Conservation (phyloP, 148 eudicot species). For the Chenopodium berlandieri region DNA sequence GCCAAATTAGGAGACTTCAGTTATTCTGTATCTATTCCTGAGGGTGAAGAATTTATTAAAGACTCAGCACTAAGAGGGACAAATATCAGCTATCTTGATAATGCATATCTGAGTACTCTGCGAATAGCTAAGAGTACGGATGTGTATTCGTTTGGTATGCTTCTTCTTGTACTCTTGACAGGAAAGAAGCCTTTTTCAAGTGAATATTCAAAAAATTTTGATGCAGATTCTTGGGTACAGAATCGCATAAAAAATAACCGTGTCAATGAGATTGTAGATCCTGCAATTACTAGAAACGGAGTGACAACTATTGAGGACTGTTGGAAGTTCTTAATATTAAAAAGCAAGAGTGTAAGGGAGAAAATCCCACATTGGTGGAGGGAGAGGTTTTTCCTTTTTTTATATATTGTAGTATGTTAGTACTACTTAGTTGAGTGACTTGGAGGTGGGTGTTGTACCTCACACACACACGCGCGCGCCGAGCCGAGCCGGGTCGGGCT, state of each 20-base stretch:
- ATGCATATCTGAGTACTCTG: too few species aligned
- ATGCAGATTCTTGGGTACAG: background rate
- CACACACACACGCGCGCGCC: too few species aligned
- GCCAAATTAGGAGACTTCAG: slow-evolving; percentile 10
- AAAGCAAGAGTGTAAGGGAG: too few species aligned
- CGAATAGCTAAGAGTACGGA: slow-evolving; percentile 18
- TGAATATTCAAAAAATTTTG: too few species aligned
- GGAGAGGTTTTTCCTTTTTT: too few species aligned
- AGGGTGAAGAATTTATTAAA: background rate
- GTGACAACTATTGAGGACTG: background rate
- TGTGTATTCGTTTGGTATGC: slow-evolving; percentile 31
- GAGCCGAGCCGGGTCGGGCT: too few species aligned
- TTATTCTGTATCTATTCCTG: slow-evolving; percentile 8
- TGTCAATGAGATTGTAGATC: slow-evolving; percentile 3
- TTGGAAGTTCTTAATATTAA: too few species aligned
- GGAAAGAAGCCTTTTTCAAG: background rate
- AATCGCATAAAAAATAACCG: background rate
- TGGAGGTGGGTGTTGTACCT: too few species aligned
- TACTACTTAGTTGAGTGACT: too few species aligned
- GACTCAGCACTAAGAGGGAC: background rate
- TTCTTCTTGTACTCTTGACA: slow-evolving; percentile 26
- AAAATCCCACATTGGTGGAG: too few species aligned
- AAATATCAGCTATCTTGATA: slow-evolving; percentile 8
- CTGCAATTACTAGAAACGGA: background rate
- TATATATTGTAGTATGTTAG: too few species aligned